A percentile compares a stretch with the other conserved stretches of the same genome.
Conservation (phyloP, 78 protist genomes). For the Pigoraptor vietnamica region DNA sequence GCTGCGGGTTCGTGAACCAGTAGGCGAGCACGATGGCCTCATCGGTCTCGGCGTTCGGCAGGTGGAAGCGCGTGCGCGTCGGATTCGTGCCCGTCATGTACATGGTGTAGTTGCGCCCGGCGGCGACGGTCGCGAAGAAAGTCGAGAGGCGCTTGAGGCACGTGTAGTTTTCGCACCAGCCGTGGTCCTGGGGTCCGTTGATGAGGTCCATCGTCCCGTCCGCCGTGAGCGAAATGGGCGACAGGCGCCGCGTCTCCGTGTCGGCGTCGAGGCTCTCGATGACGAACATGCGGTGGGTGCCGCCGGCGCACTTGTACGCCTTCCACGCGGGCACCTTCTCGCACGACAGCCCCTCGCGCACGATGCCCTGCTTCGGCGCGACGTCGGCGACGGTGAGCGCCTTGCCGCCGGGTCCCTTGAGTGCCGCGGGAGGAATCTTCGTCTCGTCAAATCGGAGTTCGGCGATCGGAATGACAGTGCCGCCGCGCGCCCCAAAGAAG, state of each 20-base stretch:
- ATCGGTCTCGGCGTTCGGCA: not conserved
- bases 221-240: not conserved
- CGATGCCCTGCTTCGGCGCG: not conserved
- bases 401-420: not conserved
- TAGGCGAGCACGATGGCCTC: not conserved
- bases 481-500: not conserved
- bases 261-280: constrained; percentile 4
- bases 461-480: not conserved
- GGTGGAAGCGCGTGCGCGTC: not conserved
- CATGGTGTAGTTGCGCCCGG: not conserved
- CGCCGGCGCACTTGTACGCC: not conserved
- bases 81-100: not conserved
- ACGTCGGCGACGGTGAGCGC: not conserved
- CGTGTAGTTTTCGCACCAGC: not conserved
- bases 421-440: not conserved
- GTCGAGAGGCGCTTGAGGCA: not conserved
- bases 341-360: not conserved
- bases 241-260: not conserved
- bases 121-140: not conserved
- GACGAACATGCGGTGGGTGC: not conserved
- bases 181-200: not conserved
- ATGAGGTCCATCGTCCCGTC: not conserved
- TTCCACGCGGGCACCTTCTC: not conserved
- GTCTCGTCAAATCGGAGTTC: not conserved
- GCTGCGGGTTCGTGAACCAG: not conserved